These are phyloP conservation scores for Oryza nivara DNA, from an alignment of 176 grass and related monocot species.

Conservation along the genomic window DNA sequence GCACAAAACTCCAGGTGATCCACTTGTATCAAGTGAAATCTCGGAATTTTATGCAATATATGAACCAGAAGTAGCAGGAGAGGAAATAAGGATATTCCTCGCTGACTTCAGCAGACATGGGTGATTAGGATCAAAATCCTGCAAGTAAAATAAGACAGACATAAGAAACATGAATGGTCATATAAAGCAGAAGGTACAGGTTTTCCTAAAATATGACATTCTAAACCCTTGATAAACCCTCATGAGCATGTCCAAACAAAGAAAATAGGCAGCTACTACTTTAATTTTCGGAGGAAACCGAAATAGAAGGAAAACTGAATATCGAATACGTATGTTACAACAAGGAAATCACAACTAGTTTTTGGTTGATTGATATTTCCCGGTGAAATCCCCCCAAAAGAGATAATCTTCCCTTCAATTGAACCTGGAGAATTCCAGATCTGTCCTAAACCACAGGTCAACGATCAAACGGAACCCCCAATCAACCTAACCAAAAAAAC, in stretches of 20 bases:
- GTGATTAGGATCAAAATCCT: conserved; percentile 53
- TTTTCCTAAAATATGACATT: neutral
- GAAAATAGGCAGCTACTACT: neutral
- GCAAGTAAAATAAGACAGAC: neutral
- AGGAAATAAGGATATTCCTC: conserved; percentile 60
- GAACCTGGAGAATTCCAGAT: neutral
- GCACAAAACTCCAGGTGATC: conserved; percentile 53
- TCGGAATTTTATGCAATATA: conserved; percentile 68
- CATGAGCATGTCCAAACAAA: neutral
- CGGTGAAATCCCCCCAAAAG: neutral
- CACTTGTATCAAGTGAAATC: conserved; percentile 72
- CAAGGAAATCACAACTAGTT: neutral
- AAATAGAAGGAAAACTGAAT: neutral
- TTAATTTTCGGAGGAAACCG: neutral
- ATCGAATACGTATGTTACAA: neutral
- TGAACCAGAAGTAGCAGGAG: conserved; percentile 80
- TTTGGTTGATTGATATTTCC: neutral
- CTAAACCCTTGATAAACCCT: neutral
- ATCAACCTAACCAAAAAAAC: neutral
- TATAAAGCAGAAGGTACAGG: neutral
- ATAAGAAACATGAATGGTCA: neutral
- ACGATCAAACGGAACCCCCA: neutral
- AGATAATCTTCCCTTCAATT: neutral
- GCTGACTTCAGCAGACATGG: conserved; percentile 63
- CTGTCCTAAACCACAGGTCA: neutral